phyloP scores from a whole-genome alignment of 2,329 filamentous ascomycete species.

The Diplodia corticola region DNA sequence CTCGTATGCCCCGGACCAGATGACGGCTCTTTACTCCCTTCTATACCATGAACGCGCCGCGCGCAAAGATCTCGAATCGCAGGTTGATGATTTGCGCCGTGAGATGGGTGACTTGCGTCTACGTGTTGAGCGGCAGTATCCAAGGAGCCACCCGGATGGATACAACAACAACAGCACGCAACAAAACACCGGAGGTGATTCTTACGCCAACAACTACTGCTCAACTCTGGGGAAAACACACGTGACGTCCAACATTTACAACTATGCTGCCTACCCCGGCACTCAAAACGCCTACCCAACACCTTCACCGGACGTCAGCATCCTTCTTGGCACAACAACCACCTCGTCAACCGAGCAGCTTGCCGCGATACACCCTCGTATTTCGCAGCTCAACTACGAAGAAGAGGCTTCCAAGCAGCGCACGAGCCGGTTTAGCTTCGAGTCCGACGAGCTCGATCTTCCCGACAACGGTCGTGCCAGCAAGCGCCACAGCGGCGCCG shows the following conservation, averaged over 20 bases:
- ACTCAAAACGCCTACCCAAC: slow-evolving; percentile 15
- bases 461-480: slow-evolving; percentile 10
- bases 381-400: slow-evolving; percentile 6
- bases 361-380: background rate
- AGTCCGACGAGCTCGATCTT: slow-evolving; percentile 11
- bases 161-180: slow-evolving; percentile 22
- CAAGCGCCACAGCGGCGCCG: background rate
- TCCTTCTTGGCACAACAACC: slow-evolving; percentile 6
- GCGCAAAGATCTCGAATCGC: slow-evolving; percentile 37
- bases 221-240: background rate
- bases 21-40: slow-evolving; percentile 31
- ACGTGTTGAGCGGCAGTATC: slow-evolving; percentile 33
- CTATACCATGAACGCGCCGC: slow-evolving; percentile 36
- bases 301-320: slow-evolving; percentile 6
- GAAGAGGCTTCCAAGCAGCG: background rate
- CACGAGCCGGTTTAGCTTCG: slow-evolving; percentile 19
- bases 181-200: background rate
- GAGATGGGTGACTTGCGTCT: slow-evolving; percentile 35
- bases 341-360: slow-evolving; percentile 6
- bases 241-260: slow-evolving; percentile 9
- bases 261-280: slow-evolving; percentile 9
- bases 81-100: slow-evolving; percentile 35
- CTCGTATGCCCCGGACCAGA: slow-evolving; percentile 21
- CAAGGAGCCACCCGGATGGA: slow-evolving; percentile 25
- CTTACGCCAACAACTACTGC: background rate